Base-by-base conservation (phyloP, 352 stramenopile genomes). In the Phytophthora fragariaefolia region DNA sequence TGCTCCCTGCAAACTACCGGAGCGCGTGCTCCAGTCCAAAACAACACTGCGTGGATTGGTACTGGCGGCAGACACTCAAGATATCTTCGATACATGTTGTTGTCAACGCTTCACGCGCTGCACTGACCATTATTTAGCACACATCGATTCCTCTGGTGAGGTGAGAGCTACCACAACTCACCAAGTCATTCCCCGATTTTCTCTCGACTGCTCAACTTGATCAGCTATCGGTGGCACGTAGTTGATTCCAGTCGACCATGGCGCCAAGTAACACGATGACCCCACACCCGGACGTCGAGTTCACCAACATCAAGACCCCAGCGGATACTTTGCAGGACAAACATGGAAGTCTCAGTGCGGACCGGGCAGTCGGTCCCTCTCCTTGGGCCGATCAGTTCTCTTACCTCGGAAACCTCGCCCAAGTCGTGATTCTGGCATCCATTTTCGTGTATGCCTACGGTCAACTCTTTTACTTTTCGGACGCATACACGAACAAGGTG, bases 361-460 rank as follows among this genome's bases (percentile, higher is more conserved):
- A 5, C 10, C 18, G 45, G 22, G 32, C 51, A 9, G 60, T 60
- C n/a, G 49, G 48, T 15, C 36, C 59, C 15, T 67, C 59, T 17
- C n/a, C 38, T 8, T 67, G 59, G 59, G 28, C 59, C 8, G 43
- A 60, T 13, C 48, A 56, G 10, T 53, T 61, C 38, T 18, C 48
- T 17, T 34, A 59, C 6, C 53, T 74, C 17, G 70, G 55, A 7
- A 69, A 74, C 43, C 8, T 63, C 24, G 66, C 71, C 4, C 72
- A 79, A 30, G 12, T 76, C 17, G 43, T 76, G 15, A 71, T 79
- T 27, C 7, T 73, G 20, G 67, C 32, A 1, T 64, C 67, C 22
- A 76, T 81, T 20, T 47, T 62, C 17, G 49, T 73, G 6, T 82
- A 77, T 57, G 27, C 63, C 28, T 74, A 69, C 26, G 74, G 59